Evolutionary conservation across 805 yeast species (phyloP).

Genomic region (Maudiozyma barnettii): DNA sequence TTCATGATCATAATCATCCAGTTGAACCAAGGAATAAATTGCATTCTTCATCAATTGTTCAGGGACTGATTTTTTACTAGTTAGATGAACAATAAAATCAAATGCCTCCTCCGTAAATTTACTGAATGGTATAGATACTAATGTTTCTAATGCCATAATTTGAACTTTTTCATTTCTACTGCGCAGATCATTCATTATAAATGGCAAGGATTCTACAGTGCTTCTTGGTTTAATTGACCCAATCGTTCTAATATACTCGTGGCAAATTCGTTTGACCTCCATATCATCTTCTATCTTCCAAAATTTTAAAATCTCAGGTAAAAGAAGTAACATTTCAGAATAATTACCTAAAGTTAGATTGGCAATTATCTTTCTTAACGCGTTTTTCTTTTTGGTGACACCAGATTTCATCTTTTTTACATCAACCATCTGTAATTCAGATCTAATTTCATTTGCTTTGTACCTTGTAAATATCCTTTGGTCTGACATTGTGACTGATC

Average conservation of each 20-base stretch:
- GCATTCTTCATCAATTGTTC: slow-evolving; percentile 61
- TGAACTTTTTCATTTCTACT: slow-evolving; percentile 41
- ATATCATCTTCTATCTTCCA: slow-evolving; percentile 49
- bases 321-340: slow-evolving; percentile 57
- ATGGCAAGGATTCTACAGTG: slow-evolving; percentile 46
- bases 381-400: slow-evolving; percentile 33
- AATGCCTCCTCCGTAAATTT: slow-evolving; percentile 43
- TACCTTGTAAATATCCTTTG: slow-evolving; percentile 24
- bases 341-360: slow-evolving; percentile 71
- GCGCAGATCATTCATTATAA: slow-evolving; percentile 43
- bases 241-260: slow-evolving; percentile 53
- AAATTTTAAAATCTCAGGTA: slow-evolving; percentile 52
- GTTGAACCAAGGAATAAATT: slow-evolving; percentile 55
- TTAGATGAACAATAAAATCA: slow-evolving; percentile 26
- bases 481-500: slow-evolving; percentile 18
- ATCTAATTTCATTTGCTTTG: slow-evolving; percentile 27
- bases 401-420: slow-evolving; percentile 34
- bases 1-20: slow-evolving; percentile 47
- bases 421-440: slow-evolving; percentile 28
- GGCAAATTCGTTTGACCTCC: slow-evolving; percentile 64
- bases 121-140: slow-evolving; percentile 48
- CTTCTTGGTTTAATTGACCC: slow-evolving; percentile 49
- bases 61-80: slow-evolving; percentile 37
- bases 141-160: slow-evolving; percentile 53
- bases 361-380: slow-evolving; percentile 67